phyloP scores from a whole-genome alignment of 2,329 filamentous ascomycete species.

The Botryotinia calthae region DNA sequence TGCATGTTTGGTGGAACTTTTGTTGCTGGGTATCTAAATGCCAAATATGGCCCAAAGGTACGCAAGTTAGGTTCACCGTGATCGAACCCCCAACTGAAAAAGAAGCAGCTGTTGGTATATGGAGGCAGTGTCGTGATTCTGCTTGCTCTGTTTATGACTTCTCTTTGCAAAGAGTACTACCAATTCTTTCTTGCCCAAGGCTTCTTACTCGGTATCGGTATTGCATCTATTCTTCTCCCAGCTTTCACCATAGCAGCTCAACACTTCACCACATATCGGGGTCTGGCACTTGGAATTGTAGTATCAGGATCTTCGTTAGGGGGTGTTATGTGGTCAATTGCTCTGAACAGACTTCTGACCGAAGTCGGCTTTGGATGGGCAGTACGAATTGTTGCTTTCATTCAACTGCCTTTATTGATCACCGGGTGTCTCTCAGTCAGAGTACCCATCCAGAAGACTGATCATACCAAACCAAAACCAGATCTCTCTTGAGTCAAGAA shows the following conservation, averaged over 20 bases:
- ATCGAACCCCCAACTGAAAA: background rate
- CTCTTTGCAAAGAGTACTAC: conserved; percentile 37
- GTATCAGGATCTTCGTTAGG: conserved; percentile 38
- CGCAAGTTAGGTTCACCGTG: background rate
- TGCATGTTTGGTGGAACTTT: conserved; percentile 25
- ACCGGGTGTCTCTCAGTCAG: conserved; percentile 23
- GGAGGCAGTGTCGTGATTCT: conserved; percentile 23
- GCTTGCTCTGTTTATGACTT: conserved; percentile 29
- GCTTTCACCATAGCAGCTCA: conserved; percentile 24
- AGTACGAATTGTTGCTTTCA: conserved; percentile 29
- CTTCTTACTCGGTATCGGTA: conserved; percentile 27
- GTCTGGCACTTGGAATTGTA: conserved; percentile 30
- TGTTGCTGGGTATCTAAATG: conserved; percentile 19
- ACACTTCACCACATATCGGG: conserved; percentile 27
- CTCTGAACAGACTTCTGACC: conserved; percentile 35
- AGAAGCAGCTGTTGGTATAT: background rate
- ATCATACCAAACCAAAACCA: conserved; percentile 19
- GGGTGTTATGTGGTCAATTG: conserved; percentile 40
- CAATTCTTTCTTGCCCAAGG: conserved; percentile 39
- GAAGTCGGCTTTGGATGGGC: conserved; percentile 37
- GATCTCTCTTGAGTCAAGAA: conserved; percentile 25
- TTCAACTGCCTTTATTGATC: conserved; percentile 29
- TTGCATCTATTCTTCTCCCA: conserved; percentile 33
- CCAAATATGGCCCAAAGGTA: conserved; percentile 36
- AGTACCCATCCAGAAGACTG: background rate